Evolutionary conservation across 768 basidiomycete genomes (phyloP), one percentile per base, ranked within the genome.

Genomic region (Psilocybe subaeruginosa): DNA sequence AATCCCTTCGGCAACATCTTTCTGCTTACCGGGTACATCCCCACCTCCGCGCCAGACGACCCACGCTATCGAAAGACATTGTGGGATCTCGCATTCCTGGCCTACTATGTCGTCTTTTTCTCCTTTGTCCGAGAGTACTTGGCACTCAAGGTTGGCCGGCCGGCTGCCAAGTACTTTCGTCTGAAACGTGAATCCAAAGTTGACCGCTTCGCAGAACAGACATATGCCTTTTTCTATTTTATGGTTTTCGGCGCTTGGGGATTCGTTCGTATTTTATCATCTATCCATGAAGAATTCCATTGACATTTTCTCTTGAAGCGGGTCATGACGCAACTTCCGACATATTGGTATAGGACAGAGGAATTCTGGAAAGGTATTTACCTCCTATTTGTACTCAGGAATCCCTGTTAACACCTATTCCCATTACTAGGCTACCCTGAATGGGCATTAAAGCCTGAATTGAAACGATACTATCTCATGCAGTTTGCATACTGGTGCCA

Each of bases 401-500:
- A 43, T 43, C 5, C 1, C 4, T 16, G 6, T n/a, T 16, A 43
- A 43, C 8, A 16, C 14, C 14, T 8, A 43, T 43, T 5, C 14
- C 14, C 5, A 43, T 27, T 4, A 41, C 16, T 56, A 94, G 93
- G 85, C 59, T 97, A 97, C 69, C 96, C 96, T n/a, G 86, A 92
- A 70, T 93, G 91, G 89, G 83, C 90, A 49, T 92, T 99, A 90
- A 84, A 83, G 27, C 86, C 88, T 0, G 83, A 87, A 63, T 77
- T 99, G 66, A 99, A 99, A 77, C 75, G 83, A 48, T 99, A 97
- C 78, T 99, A 99, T 73, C 87, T 99, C 58, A 85, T 95, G 78
- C 97, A 99, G 71, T 84, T 86, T 62, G 82, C 95, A 2, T 98
- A 97, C 74, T 99, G 97, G 97, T 84, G 87, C 49, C 96, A 99